phyloP scores from a whole-genome alignment of 352 stramenopile genomes.

The Peronospora destructor region DNA sequence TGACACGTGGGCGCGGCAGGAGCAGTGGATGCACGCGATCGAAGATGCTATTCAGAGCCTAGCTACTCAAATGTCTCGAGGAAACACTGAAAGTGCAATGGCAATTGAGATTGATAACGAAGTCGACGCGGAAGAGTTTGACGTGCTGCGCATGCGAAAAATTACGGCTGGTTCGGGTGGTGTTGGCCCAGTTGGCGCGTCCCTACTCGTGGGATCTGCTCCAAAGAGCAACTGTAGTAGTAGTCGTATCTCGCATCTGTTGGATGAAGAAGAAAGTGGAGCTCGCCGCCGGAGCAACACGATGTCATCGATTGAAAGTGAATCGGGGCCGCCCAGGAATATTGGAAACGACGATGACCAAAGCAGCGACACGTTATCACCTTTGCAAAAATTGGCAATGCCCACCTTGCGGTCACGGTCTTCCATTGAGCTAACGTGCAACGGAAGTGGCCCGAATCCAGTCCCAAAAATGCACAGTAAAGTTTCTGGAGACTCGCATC shows the following conservation, averaged over 20 bases:
- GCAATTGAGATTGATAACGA: constrained; percentile 87
- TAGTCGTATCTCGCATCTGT: constrained; percentile 13
- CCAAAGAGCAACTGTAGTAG: constrained; percentile 25
- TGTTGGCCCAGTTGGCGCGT: constrained; percentile 3
- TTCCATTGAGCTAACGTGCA: constrained; percentile 26
- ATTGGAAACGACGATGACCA: constrained; percentile 16
- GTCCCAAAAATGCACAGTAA: constrained; percentile 10
- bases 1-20: constrained; percentile 79
- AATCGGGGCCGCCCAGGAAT: constrained; percentile 11
- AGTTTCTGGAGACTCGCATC: constrained; percentile 24
- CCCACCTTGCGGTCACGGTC: constrained; percentile 23
- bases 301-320: constrained; percentile 29
- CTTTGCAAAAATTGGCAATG: constrained; percentile 25
- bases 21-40: constrained; percentile 83
- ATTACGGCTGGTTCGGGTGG: constrained; percentile 11
- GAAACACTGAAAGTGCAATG: constrained; percentile 67
- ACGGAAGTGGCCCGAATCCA: constrained; percentile 12
- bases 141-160: constrained; percentile 44
- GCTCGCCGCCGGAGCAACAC: constrained; percentile 29
- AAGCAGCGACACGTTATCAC: constrained; percentile 18
- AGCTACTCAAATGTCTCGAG: constrained; percentile 44
- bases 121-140: constrained; percentile 72
- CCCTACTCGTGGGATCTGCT: constrained; percentile 12
- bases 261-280: constrained; percentile 23
- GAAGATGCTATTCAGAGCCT: constrained; percentile 70